Evolutionary conservation across 2,329 filamentous ascomycete genomes (phyloP), one percentile per base, ranked within the genome.

Genomic region (Venturia aucupariae): DNA sequence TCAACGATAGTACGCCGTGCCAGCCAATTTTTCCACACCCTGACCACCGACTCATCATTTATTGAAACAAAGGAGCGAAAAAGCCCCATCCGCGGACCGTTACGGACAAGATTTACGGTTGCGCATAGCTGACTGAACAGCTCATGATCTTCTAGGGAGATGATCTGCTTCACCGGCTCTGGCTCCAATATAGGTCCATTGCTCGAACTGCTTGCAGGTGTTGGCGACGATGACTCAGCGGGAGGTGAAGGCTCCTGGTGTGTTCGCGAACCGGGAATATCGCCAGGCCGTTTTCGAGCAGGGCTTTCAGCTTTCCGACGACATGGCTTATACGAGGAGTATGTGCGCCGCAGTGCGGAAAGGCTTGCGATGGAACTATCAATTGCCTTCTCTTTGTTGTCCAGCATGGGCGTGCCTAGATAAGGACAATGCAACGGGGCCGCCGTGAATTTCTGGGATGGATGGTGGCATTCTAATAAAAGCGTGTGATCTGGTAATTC

Each of bases 381-480:
- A 68, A 72, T 71, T 17, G 72, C 76, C 42, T 75, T 69, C 4
- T 73, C 72, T 63, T 76, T 73, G 54, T 73, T 73, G 62, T 79
- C 77, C n/a, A 90, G 75, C 2, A 82, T 82, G 68, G 86, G 79
- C 1, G 87, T 90, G 38, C 83, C 84, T 13, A 87, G 77, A 67
- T 88, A 88, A 55, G 84, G 79, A 74, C 90, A 92, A 71, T 83
- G 82, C 15, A 91, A 80, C 64, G 86, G 86, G 0, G 89, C 87
- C 24, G 88, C 86, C 5, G 82, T 86, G 61, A 88, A 79, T 73
- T 86, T 87, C 30, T 82, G 85, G 67, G 81, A 84, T 0, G 90
- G 90, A 67, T 89, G 89, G 71, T 89, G 92, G 73, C 88, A 90
- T 76, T 93, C 89, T 51, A 95, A 83, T 44, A 92, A 84, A 46